A percentile compares a stretch with the other conserved stretches of the same genome.
Conservation (phyloP, 805 yeast species). For the Grigorovia yakushimaensis region DNA sequence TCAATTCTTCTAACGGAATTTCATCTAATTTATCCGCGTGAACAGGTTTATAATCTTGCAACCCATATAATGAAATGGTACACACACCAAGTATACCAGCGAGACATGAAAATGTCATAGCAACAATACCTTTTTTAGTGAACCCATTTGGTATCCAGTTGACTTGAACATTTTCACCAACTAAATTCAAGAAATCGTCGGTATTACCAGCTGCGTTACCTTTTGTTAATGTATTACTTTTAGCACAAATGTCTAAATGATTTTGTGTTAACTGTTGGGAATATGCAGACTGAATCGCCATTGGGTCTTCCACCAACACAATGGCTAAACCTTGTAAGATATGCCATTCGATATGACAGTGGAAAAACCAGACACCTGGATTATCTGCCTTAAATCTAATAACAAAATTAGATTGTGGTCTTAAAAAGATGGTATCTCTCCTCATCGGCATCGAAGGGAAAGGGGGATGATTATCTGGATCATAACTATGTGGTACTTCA, state of each 20-base stretch:
- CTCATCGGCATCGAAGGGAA: constrained; percentile 71
- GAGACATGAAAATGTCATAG: constrained; percentile 80
- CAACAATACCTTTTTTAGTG: constrained; percentile 92
- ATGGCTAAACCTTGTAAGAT: constrained; percentile 87
- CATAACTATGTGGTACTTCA: constrained; percentile 46
- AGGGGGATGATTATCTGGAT: constrained; percentile 38
- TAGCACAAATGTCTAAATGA: constrained; percentile 51
- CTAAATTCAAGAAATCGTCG: constrained; percentile 51
- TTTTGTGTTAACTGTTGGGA: constrained; percentile 52
- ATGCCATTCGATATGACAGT: constrained; percentile 99
- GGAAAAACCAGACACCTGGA: constrained; percentile 99
- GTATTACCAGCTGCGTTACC: constrained; percentile 92
- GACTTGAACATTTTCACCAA: constrained; percentile 65
- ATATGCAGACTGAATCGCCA: constrained; percentile 43
- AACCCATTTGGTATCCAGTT: constrained; percentile 72
- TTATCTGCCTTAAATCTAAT: constrained; percentile 84
- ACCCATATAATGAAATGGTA: constrained; percentile 73
- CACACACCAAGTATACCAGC: constrained; percentile 77
- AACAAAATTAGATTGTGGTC: constrained; percentile 78
- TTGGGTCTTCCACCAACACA: constrained; percentile 75
- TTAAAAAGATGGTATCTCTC: constrained; percentile 73
- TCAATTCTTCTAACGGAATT: neutral
- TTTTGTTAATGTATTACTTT: constrained; percentile 38
- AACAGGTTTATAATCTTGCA: constrained; percentile 42
- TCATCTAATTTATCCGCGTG: neutral